Evolutionary conservation across 2,329 filamentous ascomycete species (phyloP), one percentile per base, ranked within the genome.

Genomic region (Aspergillaceae sp.): DNA sequence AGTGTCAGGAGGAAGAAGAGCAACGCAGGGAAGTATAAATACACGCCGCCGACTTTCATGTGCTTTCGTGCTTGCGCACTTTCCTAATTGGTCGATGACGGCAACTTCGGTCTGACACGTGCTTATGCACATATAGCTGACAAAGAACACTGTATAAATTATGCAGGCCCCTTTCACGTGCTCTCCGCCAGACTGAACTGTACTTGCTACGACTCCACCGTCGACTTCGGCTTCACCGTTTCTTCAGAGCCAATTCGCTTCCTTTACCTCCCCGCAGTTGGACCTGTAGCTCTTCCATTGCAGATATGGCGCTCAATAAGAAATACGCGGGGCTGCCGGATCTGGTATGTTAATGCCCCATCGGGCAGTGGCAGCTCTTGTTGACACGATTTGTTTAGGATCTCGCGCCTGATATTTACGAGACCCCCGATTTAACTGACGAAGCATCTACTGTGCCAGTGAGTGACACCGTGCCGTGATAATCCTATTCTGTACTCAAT

Each of bases 391-490:
- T 29, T 26, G 3, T n/a, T 29, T 55, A 94, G 86, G 90, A 96
- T 70, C 86, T 84, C 45, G 89, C 90, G 29, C 90, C 90, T 55
- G 92, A 97, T 62, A 87, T 95, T 59, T 97, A 96, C 74, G 91
- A 97, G 70, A 97, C 92, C 10, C 90, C 91, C 54, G 90, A 94
- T 46, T 74, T 96, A 55, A 91, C 86, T 47, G 88, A 95, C 62
- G 90, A 94, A 67, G 86, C 82, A 52, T 94, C 89, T 26, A 95
- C 89, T 41, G 73, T 89, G 47, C 86, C 83, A 46, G 87, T 91
- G 72, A 67, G 79, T 66, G 28, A 28, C 7, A 19, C 2, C 2
- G 19, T 19, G 19, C 19, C 19, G 19, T 19, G 1, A 19, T 2
- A 19, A 19, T 1, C 19, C 19, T 19, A 19, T 19, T 19, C 19